Evolutionary conservation across 345 rosid species (phyloP).

Genomic region (Brassica carinata): DNA sequence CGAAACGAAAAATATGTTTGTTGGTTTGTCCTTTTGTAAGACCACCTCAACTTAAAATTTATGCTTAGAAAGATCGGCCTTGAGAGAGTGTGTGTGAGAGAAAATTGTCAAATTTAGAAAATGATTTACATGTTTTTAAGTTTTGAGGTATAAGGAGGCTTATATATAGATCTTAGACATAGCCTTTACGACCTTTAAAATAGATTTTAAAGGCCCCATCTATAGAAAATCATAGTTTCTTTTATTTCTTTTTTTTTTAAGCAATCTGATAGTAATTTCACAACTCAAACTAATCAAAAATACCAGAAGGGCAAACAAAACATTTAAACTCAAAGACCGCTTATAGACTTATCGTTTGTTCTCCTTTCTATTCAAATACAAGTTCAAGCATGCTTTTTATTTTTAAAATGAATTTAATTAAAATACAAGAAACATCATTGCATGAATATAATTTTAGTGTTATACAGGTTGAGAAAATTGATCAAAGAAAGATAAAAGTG

Average conservation of each 20-base stretch:
- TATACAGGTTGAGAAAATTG: neutral
- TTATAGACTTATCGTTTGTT: neutral
- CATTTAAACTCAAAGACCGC: neutral
- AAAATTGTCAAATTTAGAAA: neutral
- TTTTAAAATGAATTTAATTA: neutral
- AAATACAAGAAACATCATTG: too few species aligned
- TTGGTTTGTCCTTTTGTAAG: conserved; percentile 21
- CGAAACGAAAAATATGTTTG: neutral
- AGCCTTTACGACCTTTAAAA: neutral
- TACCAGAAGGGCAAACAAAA: neutral
- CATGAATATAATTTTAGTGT: too few species aligned
- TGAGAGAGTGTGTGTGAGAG: neutral
- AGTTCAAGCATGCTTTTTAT: neutral
- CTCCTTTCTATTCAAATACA: neutral
- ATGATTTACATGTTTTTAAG: conserved; percentile 28
- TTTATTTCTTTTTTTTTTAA: neutral
- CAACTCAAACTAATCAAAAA: conserved; percentile 3
- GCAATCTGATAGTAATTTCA: neutral
- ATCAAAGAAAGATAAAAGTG: neutral
- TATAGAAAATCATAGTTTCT: neutral
- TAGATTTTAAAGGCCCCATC: conserved; percentile 11
- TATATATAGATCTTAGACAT: conserved; percentile 12
- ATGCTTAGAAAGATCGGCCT: neutral
- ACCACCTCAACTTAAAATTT: conserved; percentile 9
- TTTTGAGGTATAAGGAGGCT: conserved; percentile 14